phyloP scores from a whole-genome alignment of 1,139 yeast species.

The Candida glucosophila region DNA sequence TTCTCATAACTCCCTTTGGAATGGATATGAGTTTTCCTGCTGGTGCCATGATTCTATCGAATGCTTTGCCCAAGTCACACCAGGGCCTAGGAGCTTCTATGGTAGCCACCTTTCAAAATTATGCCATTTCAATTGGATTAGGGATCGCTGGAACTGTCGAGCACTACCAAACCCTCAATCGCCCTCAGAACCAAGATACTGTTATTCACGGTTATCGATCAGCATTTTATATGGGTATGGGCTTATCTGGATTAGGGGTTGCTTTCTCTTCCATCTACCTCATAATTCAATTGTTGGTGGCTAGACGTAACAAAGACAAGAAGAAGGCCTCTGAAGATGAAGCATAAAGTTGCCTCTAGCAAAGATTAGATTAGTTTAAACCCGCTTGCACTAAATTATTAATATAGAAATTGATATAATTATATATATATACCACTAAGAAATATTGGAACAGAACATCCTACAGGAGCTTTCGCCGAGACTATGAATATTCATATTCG shows the following conservation, averaged over 20 bases:
- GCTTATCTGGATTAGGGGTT: conserved; percentile 41
- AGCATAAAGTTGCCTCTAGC: too few relatives aligned
- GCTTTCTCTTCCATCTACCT: too few relatives aligned
- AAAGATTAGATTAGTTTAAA: too few relatives aligned
- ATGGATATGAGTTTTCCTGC: conserved; percentile 57
- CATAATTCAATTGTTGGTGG: too few relatives aligned
- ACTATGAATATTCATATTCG: too few relatives aligned
- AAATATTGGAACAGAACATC: too few relatives aligned
- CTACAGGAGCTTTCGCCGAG: too few relatives aligned
- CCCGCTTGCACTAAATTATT: too few relatives aligned
- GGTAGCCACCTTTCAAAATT: conserved; percentile 46
- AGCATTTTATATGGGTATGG: conserved; percentile 44
- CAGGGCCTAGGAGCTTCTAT: conserved; percentile 58
- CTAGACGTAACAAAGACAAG: too few relatives aligned
- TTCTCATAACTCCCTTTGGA: conserved; percentile 45
- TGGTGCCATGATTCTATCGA: conserved; percentile 43
- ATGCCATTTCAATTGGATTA: conserved; percentile 43
- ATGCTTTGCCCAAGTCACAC: conserved; percentile 38
- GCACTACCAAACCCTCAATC: conserved; percentile 27
- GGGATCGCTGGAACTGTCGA: conserved; percentile 48
- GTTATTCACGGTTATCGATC: conserved; percentile 29
- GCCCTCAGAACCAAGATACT: conserved; percentile 16
- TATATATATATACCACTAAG: too few relatives aligned
- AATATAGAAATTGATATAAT: too few relatives aligned
- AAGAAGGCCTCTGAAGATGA: too few relatives aligned